These are phyloP conservation scores for Scedosporium boydii DNA, from an alignment of 2,329 filamentous ascomycete genomes.

Conservation along the genomic window DNA sequence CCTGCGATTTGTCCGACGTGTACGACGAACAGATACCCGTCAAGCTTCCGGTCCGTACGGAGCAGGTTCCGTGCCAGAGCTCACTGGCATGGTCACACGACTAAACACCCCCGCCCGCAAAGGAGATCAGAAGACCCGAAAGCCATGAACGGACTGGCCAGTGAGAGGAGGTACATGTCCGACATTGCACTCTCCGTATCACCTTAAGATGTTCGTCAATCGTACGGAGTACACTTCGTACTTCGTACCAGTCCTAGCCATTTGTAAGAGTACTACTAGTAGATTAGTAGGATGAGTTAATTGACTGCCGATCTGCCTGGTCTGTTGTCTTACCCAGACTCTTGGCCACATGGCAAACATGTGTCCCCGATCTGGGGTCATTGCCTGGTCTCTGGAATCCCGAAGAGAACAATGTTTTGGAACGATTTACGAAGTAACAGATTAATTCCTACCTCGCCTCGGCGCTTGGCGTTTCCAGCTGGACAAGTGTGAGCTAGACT, in stretches of 20 bases:
- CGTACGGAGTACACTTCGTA: not conserved
- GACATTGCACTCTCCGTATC: not conserved
- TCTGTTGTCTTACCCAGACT: not conserved
- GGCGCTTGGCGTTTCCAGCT: too few species aligned
- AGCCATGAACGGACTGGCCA: not conserved
- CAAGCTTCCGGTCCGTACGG: not conserved
- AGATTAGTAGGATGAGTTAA: not conserved
- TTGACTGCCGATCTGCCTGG: not conserved
- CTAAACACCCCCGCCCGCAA: not conserved
- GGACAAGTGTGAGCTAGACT: too few species aligned
- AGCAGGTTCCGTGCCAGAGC: not conserved
- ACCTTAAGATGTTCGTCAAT: too few species aligned
- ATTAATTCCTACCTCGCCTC: not conserved
- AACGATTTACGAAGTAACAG: not conserved
- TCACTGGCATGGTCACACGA: constrained; percentile 3
- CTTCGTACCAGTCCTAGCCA: not conserved
- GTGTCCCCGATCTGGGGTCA: not conserved
- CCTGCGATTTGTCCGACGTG: not conserved
- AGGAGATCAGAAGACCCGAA: constrained; percentile 4
- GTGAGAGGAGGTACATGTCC: not conserved
- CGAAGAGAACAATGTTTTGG: not conserved
- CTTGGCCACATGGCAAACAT: not conserved
- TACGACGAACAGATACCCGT: not conserved
- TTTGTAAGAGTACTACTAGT: not conserved
- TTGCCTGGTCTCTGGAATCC: not conserved